phyloP scores from a whole-genome alignment of 73 alveolate genomes.

The Urostyla sp. region DNA sequence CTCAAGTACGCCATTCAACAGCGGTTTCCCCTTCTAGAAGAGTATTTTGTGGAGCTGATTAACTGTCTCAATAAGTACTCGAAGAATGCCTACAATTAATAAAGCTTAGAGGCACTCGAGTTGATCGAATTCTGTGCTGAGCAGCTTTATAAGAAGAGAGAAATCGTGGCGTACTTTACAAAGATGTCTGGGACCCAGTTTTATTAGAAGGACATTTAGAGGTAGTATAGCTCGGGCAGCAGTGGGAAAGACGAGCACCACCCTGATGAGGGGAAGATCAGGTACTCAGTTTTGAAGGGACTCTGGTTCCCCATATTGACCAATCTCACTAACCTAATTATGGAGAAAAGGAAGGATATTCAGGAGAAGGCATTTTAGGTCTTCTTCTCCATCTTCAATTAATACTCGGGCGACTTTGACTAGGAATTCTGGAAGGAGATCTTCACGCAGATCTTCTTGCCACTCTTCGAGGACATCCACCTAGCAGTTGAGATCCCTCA shows the following conservation, averaged over 20 bases:
- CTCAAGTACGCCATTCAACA: constrained; percentile 16
- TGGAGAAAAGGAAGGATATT: constrained; percentile 56
- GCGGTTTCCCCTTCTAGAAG: constrained; percentile 32
- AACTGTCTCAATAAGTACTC: constrained; percentile 54
- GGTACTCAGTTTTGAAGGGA: constrained; percentile 51
- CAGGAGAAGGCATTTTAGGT: constrained; percentile 17
- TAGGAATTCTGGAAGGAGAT: constrained; percentile 52
- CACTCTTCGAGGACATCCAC: constrained; percentile 46
- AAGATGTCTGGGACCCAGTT: constrained; percentile 30
- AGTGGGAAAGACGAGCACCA: constrained; percentile 26
- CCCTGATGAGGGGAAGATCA: constrained; percentile 30
- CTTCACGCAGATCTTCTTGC: constrained; percentile 24
- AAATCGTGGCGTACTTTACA: constrained; percentile 9
- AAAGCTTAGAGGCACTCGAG: constrained; percentile 46
- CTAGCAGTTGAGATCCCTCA: constrained; percentile 47
- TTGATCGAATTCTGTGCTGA: constrained; percentile 22
- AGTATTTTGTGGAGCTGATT: constrained; percentile 39
- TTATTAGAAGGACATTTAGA: constrained; percentile 46
- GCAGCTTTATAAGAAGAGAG: constrained; percentile 10
- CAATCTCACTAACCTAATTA: constrained; percentile 18
- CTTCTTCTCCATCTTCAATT: constrained; percentile 34
- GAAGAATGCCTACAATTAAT: constrained; percentile 1
- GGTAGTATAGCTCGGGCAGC: neutral
- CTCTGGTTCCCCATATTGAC: constrained; percentile 61
- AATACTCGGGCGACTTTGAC: constrained; percentile 18